Evolutionary conservation across 169 alveolate genomes (phyloP).

Genomic region (Plasmodium reichenowi): DNA sequence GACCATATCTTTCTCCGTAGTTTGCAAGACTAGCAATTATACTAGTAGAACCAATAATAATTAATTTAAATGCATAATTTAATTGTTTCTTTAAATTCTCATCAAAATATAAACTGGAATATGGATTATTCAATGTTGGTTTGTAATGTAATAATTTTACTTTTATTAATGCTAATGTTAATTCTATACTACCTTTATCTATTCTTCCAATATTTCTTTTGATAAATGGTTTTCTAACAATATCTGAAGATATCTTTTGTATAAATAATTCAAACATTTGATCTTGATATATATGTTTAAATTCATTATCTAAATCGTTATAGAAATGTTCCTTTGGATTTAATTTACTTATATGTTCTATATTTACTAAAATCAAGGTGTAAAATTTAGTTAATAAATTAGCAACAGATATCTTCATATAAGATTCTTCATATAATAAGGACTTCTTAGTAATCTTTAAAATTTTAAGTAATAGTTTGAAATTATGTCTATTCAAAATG

Average conservation of each 20-base stretch:
- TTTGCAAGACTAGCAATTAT: conserved; percentile 44
- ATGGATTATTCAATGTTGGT: conserved; percentile 19
- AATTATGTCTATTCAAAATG: conserved; percentile 17
- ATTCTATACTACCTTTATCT: conserved; percentile 68
- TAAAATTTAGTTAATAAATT: conserved; percentile 49
- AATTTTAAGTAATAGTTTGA: conserved; percentile 16
- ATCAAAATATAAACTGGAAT: conserved; percentile 70
- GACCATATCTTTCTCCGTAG: conserved; percentile 33
- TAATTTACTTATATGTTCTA: conserved; percentile 51
- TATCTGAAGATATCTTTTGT: conserved; percentile 32
- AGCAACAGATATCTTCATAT: conserved; percentile 47
- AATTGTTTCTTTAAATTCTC: conserved; percentile 52
- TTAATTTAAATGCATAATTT: conserved; percentile 33
- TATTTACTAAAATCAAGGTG: conserved; percentile 39
- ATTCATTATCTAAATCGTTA: conserved; percentile 40
- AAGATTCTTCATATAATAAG: conserved; percentile 46
- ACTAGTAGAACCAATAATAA: conserved; percentile 36
- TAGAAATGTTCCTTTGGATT: conserved; percentile 63
- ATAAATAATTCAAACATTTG: conserved; percentile 29
- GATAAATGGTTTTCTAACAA: conserved; percentile 51
- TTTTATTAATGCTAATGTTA: conserved; percentile 44
- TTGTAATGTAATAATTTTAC: conserved; percentile 54
- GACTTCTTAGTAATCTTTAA: conserved; percentile 39
- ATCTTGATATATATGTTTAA: conserved; percentile 41
- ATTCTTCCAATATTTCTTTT: conserved; percentile 54